phyloP scores from a whole-genome alignment of 208 protist species.

The Leishmania amazonensis region DNA sequence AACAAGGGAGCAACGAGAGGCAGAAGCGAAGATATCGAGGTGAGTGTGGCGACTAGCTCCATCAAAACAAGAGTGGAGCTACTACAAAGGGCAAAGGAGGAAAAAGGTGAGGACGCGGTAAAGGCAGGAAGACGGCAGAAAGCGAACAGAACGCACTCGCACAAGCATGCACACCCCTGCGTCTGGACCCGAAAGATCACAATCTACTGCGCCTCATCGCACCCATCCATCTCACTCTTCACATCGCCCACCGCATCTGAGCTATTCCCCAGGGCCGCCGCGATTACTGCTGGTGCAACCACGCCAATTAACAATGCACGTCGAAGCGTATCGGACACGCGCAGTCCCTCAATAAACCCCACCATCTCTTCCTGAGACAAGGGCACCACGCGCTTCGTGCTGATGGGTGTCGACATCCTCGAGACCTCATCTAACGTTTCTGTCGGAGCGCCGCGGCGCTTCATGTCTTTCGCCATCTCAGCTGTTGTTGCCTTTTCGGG shows the following conservation, averaged over 20 bases:
- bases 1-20: not conserved
- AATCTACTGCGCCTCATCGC: not conserved
- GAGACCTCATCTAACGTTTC: not conserved
- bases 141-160: not conserved
- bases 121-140: not conserved
- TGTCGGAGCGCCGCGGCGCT: not conserved
- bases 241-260: not conserved
- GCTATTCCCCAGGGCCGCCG: not conserved
- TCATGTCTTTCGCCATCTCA: not conserved
- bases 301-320: constrained; percentile 31
- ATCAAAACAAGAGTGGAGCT: not conserved
- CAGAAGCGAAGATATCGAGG: not conserved
- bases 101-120: constrained; percentile 1
- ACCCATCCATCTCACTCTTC: not conserved
- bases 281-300: not conserved
- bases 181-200: not conserved
- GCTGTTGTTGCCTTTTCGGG: not conserved
- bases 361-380: constrained; percentile 25
- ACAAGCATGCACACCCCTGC: not conserved
- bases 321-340: constrained; percentile 26
- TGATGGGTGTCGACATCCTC: not conserved
- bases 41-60: not conserved
- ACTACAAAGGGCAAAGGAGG: not conserved
- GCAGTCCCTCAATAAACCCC: constrained; percentile 19
- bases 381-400: not conserved